Evolutionary conservation across 768 basidiomycete genomes (phyloP).

Genomic region (Polyporus arcularius): DNA sequence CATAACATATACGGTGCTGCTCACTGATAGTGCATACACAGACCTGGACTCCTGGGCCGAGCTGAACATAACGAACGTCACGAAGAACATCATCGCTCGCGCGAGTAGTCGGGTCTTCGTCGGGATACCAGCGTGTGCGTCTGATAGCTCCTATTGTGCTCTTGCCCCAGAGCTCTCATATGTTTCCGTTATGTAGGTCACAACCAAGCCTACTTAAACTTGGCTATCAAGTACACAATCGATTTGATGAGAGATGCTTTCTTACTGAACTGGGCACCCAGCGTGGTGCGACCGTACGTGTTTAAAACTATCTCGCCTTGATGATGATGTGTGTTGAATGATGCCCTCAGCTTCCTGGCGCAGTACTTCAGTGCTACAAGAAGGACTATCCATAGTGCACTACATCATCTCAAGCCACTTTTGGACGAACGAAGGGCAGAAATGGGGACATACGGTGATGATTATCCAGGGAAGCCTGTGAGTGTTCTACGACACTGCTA

Average conservation of each 20-base stretch:
- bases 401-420: slow-evolving; percentile 18
- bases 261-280: slow-evolving; percentile 35
- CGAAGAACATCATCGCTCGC: slow-evolving; percentile 30
- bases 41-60: slow-evolving; percentile 28
- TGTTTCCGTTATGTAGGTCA: slow-evolving; percentile 25
- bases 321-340: too few species aligned
- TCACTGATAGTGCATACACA: slow-evolving; percentile 9
- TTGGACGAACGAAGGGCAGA: slow-evolving; percentile 25
- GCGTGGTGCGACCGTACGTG: slow-evolving; percentile 37
- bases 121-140: slow-evolving; percentile 36
- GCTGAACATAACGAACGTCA: slow-evolving; percentile 19
- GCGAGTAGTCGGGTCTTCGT: slow-evolving; percentile 37
- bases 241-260: slow-evolving; percentile 29
- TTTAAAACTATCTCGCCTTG: too few species aligned
- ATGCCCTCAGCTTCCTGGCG: slow-evolving; percentile 17
- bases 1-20: too few species aligned
- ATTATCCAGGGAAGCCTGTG: slow-evolving; percentile 30
- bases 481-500: slow-evolving; percentile 7
- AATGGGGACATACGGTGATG: slow-evolving; percentile 20
- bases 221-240: slow-evolving; percentile 35
- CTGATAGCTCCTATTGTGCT: too few species aligned
- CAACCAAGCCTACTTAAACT: slow-evolving; percentile 30
- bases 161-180: neutral
- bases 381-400: slow-evolving; percentile 9
- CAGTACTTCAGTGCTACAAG: slow-evolving; percentile 18